Evolutionary conservation across 2,329 filamentous ascomycete species (phyloP).

Genomic region (Talaromyces sp.): DNA sequence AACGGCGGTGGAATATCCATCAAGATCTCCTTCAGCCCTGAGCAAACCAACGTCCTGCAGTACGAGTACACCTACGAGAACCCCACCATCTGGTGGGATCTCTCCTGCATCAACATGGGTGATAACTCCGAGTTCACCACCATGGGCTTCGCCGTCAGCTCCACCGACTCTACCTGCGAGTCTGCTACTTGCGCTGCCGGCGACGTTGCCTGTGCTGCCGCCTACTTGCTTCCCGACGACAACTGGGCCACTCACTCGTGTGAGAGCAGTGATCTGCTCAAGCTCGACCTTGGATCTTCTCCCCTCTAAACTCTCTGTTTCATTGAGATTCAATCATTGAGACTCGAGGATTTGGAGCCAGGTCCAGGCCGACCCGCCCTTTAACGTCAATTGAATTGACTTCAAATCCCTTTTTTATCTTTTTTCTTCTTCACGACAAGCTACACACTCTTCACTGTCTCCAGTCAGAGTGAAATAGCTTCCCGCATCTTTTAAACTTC

Average conservation of each 20-base stretch:
- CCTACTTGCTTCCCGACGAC: slow-evolving; percentile 41
- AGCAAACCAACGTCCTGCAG: slow-evolving; percentile 39
- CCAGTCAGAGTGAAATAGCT: not conserved
- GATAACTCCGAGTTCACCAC: slow-evolving; percentile 32
- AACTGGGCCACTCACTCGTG: slow-evolving; percentile 43
- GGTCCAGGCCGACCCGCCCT: slow-evolving; percentile 4
- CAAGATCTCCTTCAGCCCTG: slow-evolving; percentile 36
- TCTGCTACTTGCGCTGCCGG: slow-evolving; percentile 36
- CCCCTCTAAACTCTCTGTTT: not conserved
- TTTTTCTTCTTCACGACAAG: slow-evolving; percentile 1
- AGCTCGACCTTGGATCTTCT: slow-evolving; percentile 31
- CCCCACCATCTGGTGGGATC: slow-evolving; percentile 39
- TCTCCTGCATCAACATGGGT: slow-evolving; percentile 39
- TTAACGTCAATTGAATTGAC: not conserved
- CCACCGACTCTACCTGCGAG: slow-evolving; percentile 30
- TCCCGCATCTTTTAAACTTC: not conserved
- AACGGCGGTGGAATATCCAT: slow-evolving; percentile 43
- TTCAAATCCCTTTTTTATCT: not conserved
- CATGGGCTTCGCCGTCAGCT: slow-evolving; percentile 36
- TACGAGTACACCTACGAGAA: slow-evolving; percentile 38
- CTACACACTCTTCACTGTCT: not conserved
- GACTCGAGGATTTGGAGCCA: not conserved
- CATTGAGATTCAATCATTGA: not conserved
- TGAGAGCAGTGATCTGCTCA: slow-evolving; percentile 33
- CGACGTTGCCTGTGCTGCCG: slow-evolving; percentile 34